phyloP scores from a whole-genome alignment of 371 early-diverging fungal genomes.

The Mucor sp. region DNA sequence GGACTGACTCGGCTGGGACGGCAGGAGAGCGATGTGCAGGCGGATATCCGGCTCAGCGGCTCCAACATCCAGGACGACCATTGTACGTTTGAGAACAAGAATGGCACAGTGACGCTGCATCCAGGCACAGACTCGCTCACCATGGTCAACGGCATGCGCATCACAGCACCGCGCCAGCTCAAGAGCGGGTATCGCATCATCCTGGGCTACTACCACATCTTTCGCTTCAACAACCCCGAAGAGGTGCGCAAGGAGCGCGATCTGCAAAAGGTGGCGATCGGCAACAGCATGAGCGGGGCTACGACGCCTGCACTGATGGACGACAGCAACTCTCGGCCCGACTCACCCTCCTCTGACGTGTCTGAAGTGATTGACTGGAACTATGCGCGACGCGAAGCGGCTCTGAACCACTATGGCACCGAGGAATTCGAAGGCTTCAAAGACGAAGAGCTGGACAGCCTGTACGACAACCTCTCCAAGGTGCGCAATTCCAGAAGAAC shows the following conservation, averaged over 20 bases:
- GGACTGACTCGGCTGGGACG: slow-evolving; percentile 78
- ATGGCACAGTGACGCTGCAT: slow-evolving; percentile 64
- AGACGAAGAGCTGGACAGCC: slow-evolving; percentile 62
- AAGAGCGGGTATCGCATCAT: slow-evolving; percentile 81
- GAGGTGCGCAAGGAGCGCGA: slow-evolving; percentile 78
- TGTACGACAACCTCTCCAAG: slow-evolving; percentile 61
- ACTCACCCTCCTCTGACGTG: slow-evolving; percentile 58
- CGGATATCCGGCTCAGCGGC: slow-evolving; percentile 78
- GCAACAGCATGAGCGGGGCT: slow-evolving; percentile 18
- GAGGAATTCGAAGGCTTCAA: slow-evolving; percentile 52
- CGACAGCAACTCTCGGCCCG: slow-evolving; percentile 42
- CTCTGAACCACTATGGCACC: slow-evolving; percentile 49
- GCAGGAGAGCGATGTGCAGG: slow-evolving; percentile 44
- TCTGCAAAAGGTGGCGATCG: slow-evolving; percentile 36
- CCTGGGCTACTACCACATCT: slow-evolving; percentile 83
- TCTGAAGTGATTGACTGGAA: slow-evolving; percentile 79
- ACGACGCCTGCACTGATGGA: slow-evolving; percentile 1
- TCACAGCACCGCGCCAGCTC: slow-evolving; percentile 60
- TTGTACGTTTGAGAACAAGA: slow-evolving; percentile 75
- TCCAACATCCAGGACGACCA: slow-evolving; percentile 71
- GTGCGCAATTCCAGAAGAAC: slow-evolving; percentile 55
- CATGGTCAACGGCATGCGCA: slow-evolving; percentile 79
- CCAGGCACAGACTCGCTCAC: slow-evolving; percentile 63
- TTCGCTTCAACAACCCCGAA: slow-evolving; percentile 86
- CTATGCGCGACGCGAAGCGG: slow-evolving; percentile 74